Conservation (phyloP, 768 basidiomycete species). For the Ramaria rubella region DNA sequence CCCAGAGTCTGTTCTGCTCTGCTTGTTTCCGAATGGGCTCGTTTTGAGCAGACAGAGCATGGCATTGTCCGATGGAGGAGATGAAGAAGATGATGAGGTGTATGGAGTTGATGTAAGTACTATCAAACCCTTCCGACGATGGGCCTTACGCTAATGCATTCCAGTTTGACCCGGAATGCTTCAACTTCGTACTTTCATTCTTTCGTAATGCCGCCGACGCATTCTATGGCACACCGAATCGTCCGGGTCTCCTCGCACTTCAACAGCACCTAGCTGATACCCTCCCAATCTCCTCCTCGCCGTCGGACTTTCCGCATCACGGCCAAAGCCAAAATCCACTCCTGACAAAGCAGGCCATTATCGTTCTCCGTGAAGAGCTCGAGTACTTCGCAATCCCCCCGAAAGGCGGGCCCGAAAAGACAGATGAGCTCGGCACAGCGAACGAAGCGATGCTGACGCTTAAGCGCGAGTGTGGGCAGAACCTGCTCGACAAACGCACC, state of each 20-base stretch:
- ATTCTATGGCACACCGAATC: slow-evolving; percentile 81
- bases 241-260: slow-evolving; percentile 68
- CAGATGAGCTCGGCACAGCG: slow-evolving; percentile 74
- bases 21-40: slow-evolving; percentile 95
- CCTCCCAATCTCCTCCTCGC: slow-evolving; percentile 26
- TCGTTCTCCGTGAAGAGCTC: slow-evolving; percentile 94
- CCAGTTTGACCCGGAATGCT: slow-evolving; percentile 97
- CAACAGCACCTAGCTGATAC: slow-evolving; percentile 76
- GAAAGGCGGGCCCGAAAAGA: slow-evolving; percentile 49
- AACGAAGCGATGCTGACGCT: slow-evolving; percentile 71
- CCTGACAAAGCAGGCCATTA: slow-evolving; percentile 93
- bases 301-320: slow-evolving; percentile 57
- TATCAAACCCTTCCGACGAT: neutral
- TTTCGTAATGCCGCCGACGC: slow-evolving; percentile 81
- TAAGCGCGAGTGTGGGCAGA: slow-evolving; percentile 81
- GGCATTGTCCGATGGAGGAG: slow-evolving; percentile 66
- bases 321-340: slow-evolving; percentile 81
- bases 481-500: slow-evolving; percentile 80
- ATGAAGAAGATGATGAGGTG: slow-evolving; percentile 84
- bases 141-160: neutral
- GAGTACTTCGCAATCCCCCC: slow-evolving; percentile 98
- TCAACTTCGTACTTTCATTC: slow-evolving; percentile 88
- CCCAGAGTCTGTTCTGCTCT: slow-evolving; percentile 93
- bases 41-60: slow-evolving; percentile 84
- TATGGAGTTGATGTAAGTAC: slow-evolving; percentile 91